These are phyloP conservation scores for Cephalotrichum gorgonifer DNA, from an alignment of 2,329 filamentous ascomycete genomes.

Conservation along the genomic window DNA sequence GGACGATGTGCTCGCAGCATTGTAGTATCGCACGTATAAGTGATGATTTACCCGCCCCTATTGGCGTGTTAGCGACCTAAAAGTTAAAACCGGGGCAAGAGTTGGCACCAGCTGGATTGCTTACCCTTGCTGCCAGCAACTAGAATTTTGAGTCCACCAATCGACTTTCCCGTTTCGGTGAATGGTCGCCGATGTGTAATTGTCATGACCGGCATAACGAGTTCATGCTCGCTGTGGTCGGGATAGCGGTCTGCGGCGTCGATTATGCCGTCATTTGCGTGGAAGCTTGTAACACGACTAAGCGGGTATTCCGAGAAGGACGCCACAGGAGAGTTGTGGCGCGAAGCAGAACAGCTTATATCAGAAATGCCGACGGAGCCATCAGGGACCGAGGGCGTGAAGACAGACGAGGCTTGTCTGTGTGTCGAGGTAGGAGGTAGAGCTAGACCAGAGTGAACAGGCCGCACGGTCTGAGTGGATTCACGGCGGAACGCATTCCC, in stretches of 20 bases:
- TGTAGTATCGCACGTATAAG: conserved; percentile 84
- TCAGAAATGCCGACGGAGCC: conserved; percentile 5
- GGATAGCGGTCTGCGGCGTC: background rate
- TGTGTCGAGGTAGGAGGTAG: background rate
- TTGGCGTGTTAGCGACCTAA: background rate
- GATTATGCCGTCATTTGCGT: conserved; percentile 16
- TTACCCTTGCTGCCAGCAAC: conserved; percentile 54
- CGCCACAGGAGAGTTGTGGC: conserved; percentile 36
- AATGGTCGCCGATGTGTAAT: conserved; percentile 87
- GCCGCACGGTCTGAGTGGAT: conserved; percentile 15
- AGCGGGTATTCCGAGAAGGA: conserved; percentile 30
- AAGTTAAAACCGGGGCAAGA: no score
- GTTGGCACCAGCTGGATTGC: background rate
- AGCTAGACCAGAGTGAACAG: conserved; percentile 12
- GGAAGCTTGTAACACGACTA: conserved; percentile 13
- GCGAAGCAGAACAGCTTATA: conserved; percentile 40
- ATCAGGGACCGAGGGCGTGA: background rate
- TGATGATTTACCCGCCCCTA: conserved; percentile 80
- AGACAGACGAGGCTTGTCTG: conserved; percentile 5
- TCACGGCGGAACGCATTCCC: conserved; percentile 5
- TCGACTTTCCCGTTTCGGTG: conserved; percentile 70
- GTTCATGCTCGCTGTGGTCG: conserved; percentile 46
- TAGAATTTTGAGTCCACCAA: conserved; percentile 84
- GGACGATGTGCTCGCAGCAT: conserved; percentile 81
- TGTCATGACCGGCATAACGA: conserved; percentile 95